Percentiles rank a stretch among this genome's conserved stretches.
Evolutionary conservation across 495 filamentous ascomycete genomes (phyloP).

Genomic region (Xylaria cubensis): DNA sequence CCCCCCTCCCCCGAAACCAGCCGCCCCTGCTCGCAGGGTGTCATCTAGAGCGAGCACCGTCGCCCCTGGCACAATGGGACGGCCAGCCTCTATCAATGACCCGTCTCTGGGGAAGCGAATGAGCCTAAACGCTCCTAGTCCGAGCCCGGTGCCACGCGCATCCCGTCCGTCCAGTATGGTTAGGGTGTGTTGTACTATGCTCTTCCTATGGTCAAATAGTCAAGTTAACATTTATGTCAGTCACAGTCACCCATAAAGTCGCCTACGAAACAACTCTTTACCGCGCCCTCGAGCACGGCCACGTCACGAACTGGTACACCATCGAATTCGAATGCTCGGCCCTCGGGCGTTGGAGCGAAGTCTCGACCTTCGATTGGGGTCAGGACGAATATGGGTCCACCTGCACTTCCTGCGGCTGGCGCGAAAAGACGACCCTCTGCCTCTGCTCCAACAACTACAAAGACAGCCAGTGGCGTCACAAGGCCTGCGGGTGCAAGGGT

Average conservation of each 20-base stretch:
- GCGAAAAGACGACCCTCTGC: constrained; percentile 44
- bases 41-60: constrained; percentile 38
- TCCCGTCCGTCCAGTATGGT: constrained; percentile 60
- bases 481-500: constrained; percentile 47
- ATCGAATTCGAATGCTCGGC: constrained; percentile 56
- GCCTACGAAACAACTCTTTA: constrained; percentile 75
- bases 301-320: constrained; percentile 69
- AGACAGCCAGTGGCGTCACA: constrained; percentile 36
- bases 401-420: constrained; percentile 48
- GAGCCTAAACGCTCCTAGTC: constrained; percentile 72
- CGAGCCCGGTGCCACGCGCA: constrained; percentile 63
- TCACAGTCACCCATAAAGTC: constrained; percentile 77
- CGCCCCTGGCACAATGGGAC: constrained; percentile 30
- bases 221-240: constrained; percentile 29
- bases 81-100: constrained; percentile 51
- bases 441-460: constrained; percentile 41
- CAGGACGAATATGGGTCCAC: constrained; percentile 73
- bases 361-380: constrained; percentile 57
- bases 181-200: constrained; percentile 55
- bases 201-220: constrained; percentile 22
- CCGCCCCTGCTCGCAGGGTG: constrained; percentile 36
- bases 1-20: constrained; percentile 42
- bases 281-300: constrained; percentile 60
- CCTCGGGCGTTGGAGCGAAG: constrained; percentile 53
- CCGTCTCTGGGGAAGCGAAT: constrained; percentile 63